Evolutionary conservation across 2,329 filamentous ascomycete species (phyloP).

Genomic region (Mycosphaerella sp.): DNA sequence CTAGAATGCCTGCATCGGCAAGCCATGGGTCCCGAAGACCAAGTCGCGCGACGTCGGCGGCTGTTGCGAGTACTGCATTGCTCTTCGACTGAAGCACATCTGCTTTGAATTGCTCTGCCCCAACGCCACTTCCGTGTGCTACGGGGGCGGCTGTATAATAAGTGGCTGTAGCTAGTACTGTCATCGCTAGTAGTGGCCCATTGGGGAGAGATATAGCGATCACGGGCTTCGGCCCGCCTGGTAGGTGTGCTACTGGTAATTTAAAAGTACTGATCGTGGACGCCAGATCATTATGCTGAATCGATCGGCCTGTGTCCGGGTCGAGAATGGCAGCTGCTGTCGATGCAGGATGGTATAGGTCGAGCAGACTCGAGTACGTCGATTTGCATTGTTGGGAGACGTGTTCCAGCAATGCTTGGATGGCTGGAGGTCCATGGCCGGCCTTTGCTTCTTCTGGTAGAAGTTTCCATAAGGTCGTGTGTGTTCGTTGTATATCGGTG

Average conservation of each 20-base stretch:
- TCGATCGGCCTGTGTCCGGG: constrained; percentile 24
- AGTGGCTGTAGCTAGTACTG: constrained; percentile 45
- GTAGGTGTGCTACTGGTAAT: constrained; percentile 19
- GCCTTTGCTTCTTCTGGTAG: constrained; percentile 37
- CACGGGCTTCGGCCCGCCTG: constrained; percentile 36
- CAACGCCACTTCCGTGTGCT: constrained; percentile 43
- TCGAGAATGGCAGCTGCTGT: constrained; percentile 29
- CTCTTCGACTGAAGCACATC: constrained; percentile 48
- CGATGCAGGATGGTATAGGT: constrained; percentile 27
- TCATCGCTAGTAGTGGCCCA: constrained; percentile 48
- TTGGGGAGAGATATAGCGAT: constrained; percentile 51
- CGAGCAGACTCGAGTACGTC: constrained; percentile 27
- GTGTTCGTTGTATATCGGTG: constrained; percentile 32
- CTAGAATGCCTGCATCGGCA: constrained; percentile 33
- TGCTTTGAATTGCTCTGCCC: constrained; percentile 45
- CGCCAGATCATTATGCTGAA: constrained; percentile 27
- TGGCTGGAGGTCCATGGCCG: constrained; percentile 19
- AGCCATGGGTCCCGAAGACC: constrained; percentile 36
- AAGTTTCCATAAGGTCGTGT: constrained; percentile 35
- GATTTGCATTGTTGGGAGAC: constrained; percentile 26
- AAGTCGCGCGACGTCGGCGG: constrained; percentile 39
- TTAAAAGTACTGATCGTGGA: constrained; percentile 26
- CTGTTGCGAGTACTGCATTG: constrained; percentile 43
- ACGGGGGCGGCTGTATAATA: constrained; percentile 51
- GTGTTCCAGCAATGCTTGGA: constrained; percentile 19